Conservation (phyloP, 441 rosid genomes). For the Iberis amara region DNA sequence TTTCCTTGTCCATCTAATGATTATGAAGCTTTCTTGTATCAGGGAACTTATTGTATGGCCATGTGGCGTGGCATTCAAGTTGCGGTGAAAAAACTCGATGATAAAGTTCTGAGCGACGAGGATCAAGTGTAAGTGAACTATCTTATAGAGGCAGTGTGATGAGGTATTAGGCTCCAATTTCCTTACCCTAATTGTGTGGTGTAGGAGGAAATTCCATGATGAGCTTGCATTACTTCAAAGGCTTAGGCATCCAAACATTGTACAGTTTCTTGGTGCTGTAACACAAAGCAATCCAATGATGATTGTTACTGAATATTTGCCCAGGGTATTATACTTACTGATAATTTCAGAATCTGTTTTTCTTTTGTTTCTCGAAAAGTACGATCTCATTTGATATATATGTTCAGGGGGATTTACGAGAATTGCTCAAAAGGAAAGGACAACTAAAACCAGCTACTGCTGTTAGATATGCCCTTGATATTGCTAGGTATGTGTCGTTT, state of each 20-base stretch:
- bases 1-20: slow-evolving; percentile 10
- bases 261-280: slow-evolving; percentile 93
- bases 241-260: slow-evolving; percentile 89
- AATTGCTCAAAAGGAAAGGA: slow-evolving; percentile 51
- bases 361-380: slow-evolving; percentile 2
- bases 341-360: neutral
- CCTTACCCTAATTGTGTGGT: slow-evolving; percentile 13
- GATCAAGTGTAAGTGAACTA: slow-evolving; percentile 71
- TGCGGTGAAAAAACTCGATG: slow-evolving; percentile 81
- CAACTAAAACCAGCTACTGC: slow-evolving; percentile 50
- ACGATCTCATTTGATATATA: slow-evolving; percentile 11
- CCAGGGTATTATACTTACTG: slow-evolving; percentile 44
- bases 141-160: slow-evolving; percentile 1
- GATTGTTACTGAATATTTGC: slow-evolving; percentile 90
- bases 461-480: slow-evolving; percentile 79
- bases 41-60: slow-evolving; percentile 82
- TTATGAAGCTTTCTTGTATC: slow-evolving; percentile 17
- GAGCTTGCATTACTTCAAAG: slow-evolving; percentile 91
- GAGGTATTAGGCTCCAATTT: neutral
- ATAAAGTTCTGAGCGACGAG: slow-evolving; percentile 59
- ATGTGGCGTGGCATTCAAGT: slow-evolving; percentile 91
- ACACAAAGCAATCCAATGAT: slow-evolving; percentile 96
- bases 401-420: slow-evolving; percentile 76
- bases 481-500: slow-evolving; percentile 60
- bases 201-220: slow-evolving; percentile 77